Conservation (phyloP, 352 stramenopile species). For the Lagenidium giganteum region DNA sequence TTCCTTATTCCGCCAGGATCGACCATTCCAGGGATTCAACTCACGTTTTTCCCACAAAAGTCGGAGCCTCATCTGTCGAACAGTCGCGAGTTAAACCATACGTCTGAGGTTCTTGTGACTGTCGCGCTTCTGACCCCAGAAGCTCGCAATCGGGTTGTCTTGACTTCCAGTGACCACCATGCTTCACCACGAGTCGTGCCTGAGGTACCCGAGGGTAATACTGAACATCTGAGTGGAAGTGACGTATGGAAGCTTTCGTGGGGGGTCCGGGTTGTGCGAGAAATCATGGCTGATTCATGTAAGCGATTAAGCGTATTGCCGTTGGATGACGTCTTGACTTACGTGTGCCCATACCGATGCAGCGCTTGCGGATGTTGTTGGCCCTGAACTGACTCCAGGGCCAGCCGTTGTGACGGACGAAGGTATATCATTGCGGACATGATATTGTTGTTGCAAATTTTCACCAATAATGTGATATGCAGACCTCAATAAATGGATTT, state of each 20-base stretch:
- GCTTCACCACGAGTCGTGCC: constrained; percentile 35
- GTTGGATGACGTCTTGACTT: no score
- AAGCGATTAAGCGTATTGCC: constrained; percentile 6
- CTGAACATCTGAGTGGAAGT: constrained; percentile 33
- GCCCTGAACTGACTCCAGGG: constrained; percentile 34
- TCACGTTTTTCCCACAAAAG: constrained; percentile 84
- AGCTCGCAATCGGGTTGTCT: constrained; percentile 34
- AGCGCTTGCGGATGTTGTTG: constrained; percentile 32
- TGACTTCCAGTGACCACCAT: constrained; percentile 25
- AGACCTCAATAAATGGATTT: constrained; percentile 61
- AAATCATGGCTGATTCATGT: constrained; percentile 36
- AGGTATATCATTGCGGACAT: no score
- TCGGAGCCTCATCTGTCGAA: constrained; percentile 67
- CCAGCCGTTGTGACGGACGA: constrained; percentile 15
- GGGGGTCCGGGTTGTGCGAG: constrained; percentile 44
- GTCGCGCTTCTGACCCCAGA: constrained; percentile 60
- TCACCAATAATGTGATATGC: no score
- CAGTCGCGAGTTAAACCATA: constrained; percentile 29
- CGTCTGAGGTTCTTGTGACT: constrained; percentile 62
- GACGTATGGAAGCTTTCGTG: constrained; percentile 60
- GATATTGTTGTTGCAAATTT: no score
- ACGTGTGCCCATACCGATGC: no score
- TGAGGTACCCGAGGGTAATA: constrained; percentile 29
- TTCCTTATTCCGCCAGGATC: constrained; percentile 63
- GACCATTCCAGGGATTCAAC: constrained; percentile 67